Evolutionary conservation across 768 basidiomycete genomes (phyloP).

Genomic region (Udeniomyces megalosporus): DNA sequence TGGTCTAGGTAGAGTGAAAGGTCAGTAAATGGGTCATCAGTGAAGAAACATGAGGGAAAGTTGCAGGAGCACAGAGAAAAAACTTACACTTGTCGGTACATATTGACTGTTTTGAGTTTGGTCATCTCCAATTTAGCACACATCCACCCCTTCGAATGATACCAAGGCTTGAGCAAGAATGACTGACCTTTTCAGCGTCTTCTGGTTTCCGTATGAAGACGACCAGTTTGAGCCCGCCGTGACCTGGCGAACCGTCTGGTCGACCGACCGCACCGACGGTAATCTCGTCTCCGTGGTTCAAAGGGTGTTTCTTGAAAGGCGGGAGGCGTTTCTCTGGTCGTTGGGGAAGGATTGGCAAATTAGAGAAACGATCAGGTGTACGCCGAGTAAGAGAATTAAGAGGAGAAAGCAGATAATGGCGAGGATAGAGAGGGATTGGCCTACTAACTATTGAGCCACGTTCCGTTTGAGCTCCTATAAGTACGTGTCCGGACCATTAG

Average conservation of each 20-base stretch:
- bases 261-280: constrained; percentile 48
- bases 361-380: background rate
- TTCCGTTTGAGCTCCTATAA: constrained; percentile 8
- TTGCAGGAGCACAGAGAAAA: background rate
- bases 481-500: too few species aligned
- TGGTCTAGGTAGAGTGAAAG: too few species aligned
- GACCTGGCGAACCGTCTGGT: background rate
- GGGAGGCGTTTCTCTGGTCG: constrained; percentile 49
- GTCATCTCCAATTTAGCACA: background rate
- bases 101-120: background rate
- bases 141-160: background rate
- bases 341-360: too few species aligned
- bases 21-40: too few species aligned
- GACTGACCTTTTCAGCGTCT: background rate
- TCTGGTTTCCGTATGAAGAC: background rate
- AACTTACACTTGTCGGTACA: background rate
- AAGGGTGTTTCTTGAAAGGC: constrained; percentile 40
- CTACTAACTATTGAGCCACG: constrained; percentile 6
- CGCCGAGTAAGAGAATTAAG: too few species aligned
- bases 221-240: constrained; percentile 3
- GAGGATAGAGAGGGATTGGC: too few species aligned
- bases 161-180: background rate
- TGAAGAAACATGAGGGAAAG: too few species aligned
- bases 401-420: too few species aligned
- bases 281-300: constrained; percentile 70